Conservation (phyloP, 176 grass and related monocot genomes). For the Avena sativa region DNA sequence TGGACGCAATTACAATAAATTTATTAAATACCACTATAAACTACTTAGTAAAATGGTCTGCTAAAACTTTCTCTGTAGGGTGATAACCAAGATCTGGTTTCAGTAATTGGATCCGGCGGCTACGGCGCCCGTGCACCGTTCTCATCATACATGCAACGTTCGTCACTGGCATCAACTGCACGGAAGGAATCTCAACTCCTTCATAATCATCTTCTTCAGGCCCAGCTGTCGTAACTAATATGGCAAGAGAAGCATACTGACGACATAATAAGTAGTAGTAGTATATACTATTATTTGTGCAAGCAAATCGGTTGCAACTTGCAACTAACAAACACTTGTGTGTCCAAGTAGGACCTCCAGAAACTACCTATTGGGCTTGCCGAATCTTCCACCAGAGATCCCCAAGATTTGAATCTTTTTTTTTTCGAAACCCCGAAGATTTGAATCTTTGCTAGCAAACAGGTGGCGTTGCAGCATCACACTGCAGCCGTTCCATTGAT, state of each 20-base stretch:
- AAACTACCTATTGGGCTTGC: conserved; percentile 20
- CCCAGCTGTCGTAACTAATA: background rate
- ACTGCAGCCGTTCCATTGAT: background rate
- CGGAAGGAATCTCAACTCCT: background rate
- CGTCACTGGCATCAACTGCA: background rate
- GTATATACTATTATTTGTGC: background rate
- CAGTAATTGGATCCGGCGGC: no score
- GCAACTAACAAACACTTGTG: background rate
- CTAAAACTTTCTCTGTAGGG: no score
- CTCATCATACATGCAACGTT: background rate
- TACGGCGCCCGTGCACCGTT: no score
- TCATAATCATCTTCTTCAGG: background rate
- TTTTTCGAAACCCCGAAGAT: background rate
- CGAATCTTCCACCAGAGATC: conserved; percentile 43
- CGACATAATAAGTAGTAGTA: background rate
- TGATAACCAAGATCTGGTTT: no score
- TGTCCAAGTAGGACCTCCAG: background rate
- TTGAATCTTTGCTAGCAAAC: conserved; percentile 44
- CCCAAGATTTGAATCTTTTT: conserved; percentile 22
- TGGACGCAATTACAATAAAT: no score
- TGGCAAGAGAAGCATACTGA: background rate
- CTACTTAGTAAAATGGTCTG: no score
- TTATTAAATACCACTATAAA: no score
- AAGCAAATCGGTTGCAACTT: conserved; percentile 22
- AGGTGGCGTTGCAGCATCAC: background rate